Evolutionary conservation across 345 rosid species (phyloP).

Genomic region (Citrus inodora): DNA sequence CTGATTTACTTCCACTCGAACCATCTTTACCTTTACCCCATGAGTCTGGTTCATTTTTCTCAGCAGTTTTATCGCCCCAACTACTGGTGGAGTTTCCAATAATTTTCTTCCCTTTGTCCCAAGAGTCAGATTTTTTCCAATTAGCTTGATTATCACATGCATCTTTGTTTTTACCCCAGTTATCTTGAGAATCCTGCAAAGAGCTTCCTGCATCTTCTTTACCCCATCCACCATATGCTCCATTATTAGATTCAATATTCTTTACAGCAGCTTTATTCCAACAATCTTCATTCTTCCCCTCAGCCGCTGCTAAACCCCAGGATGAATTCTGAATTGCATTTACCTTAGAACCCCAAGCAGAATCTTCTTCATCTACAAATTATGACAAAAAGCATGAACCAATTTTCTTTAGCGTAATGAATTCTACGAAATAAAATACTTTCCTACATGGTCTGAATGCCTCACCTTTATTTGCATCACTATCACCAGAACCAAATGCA

Average conservation of each 20-base stretch:
- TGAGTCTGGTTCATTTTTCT: neutral
- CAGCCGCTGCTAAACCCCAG: slow-evolving; percentile 50
- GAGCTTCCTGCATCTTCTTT: slow-evolving; percentile 30
- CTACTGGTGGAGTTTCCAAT: slow-evolving; percentile 12
- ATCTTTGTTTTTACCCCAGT: slow-evolving; percentile 31
- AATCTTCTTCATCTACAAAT: slow-evolving; percentile 29
- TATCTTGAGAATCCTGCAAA: slow-evolving; percentile 22
- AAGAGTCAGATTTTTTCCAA: neutral
- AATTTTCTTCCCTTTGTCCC: slow-evolving; percentile 17
- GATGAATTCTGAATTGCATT: slow-evolving; percentile 37
- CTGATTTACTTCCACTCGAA: slow-evolving; percentile 15
- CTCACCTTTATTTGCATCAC: slow-evolving; percentile 27
- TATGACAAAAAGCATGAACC: neutral
- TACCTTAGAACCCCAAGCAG: slow-evolving; percentile 41
- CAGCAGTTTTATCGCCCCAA: slow-evolving; percentile 23
- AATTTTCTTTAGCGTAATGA: neutral
- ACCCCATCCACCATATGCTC: slow-evolving; percentile 46
- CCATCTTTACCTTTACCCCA: slow-evolving; percentile 4
- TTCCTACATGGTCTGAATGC: neutral
- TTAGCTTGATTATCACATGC: slow-evolving; percentile 6
- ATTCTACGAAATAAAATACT: neutral
- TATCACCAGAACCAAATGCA: slow-evolving; percentile 17
- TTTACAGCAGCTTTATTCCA: slow-evolving; percentile 54
- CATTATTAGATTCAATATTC: slow-evolving; percentile 22
- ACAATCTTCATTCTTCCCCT: slow-evolving; percentile 30